Base-by-base conservation (phyloP, 1,139 yeast species). In the Yarrowia galli region DNA sequence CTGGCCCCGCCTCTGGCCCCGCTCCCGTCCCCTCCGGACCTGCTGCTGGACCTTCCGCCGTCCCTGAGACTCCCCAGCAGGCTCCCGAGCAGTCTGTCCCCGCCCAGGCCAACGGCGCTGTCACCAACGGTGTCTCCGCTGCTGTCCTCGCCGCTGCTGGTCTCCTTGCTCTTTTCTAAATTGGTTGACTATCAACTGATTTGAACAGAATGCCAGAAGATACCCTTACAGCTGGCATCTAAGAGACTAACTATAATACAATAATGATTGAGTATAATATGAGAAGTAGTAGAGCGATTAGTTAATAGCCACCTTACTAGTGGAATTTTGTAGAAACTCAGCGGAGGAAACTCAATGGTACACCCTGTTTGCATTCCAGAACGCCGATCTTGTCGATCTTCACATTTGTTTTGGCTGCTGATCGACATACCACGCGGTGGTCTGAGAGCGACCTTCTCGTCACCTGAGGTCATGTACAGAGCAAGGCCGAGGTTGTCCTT, bases 71-170 rank as follows among this genome's bases (percentile, higher is more conserved):
- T 48, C 40, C 45, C 22, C 7, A 22, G 5, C 42, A 40, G 42
- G 64, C 22, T 16, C 49, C 64, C 12, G 45, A 38, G 40, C 38
- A 36, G 48, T 54, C 65, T 32, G 53, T 38, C 35, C 65, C 65
- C 22, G 65, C 53, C 53, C 65, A 60, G 65, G 65, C 65, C 46
- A 60, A 60, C 65, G 51, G 65, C 40, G 65, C 65, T 32, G 42
- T 22, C 65, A 18, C 49, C 51, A 60, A 43, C 20, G 65, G 65
- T 32, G 51, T 60, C 43, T 60, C 65, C 42, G 65, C 51, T 32
- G 53, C 53, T 60, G 36, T 60, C 53, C 51, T 60, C 23, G 65
- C 51, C 49, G 65, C 65, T 32, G 65, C 53, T 43, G 65, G 51
- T 45, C 53, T 43, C 43, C 65, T 60, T 43, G 61, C 61, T 54